These are phyloP conservation scores for Scedosporium boydii DNA, from an alignment of 2,329 filamentous ascomycete species.

Conservation along the genomic window DNA sequence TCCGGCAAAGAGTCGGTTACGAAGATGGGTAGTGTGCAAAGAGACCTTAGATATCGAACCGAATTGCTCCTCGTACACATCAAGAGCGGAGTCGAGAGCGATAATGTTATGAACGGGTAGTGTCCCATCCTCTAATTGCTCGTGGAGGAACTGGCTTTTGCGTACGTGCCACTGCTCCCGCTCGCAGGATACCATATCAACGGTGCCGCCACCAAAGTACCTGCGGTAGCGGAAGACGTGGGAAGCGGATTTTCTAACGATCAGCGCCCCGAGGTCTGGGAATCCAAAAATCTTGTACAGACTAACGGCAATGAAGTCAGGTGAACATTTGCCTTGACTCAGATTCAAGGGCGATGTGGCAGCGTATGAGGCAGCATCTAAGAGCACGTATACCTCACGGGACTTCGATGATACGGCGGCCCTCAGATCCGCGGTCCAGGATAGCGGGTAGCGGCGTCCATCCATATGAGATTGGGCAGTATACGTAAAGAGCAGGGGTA, in stretches of 20 bases:
- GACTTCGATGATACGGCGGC: constrained; percentile 21
- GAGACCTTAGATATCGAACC: constrained; percentile 54
- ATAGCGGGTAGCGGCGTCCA: constrained; percentile 49
- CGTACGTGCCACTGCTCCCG: constrained; percentile 25
- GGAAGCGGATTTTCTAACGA: constrained; percentile 46
- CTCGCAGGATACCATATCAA: constrained; percentile 37
- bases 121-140: constrained; percentile 58
- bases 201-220: constrained; percentile 62
- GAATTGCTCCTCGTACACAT: constrained; percentile 45
- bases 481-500: constrained; percentile 44
- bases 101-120: constrained; percentile 56
- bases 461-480: constrained; percentile 65
- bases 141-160: constrained; percentile 34
- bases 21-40: constrained; percentile 59
- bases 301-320: constrained; percentile 52
- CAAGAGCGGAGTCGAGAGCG: constrained; percentile 50
- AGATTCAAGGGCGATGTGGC: constrained; percentile 52
- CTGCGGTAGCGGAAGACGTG: constrained; percentile 43
- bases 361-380: constrained; percentile 56
- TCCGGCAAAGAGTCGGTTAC: constrained; percentile 45
- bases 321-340: constrained; percentile 36
- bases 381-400: constrained; percentile 34
- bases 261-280: constrained; percentile 51
- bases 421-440: constrained; percentile 38
- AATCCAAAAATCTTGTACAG: constrained; percentile 62